Evolutionary conservation across 352 stramenopile genomes (phyloP).

Genomic region (Peronospora belbahrii): DNA sequence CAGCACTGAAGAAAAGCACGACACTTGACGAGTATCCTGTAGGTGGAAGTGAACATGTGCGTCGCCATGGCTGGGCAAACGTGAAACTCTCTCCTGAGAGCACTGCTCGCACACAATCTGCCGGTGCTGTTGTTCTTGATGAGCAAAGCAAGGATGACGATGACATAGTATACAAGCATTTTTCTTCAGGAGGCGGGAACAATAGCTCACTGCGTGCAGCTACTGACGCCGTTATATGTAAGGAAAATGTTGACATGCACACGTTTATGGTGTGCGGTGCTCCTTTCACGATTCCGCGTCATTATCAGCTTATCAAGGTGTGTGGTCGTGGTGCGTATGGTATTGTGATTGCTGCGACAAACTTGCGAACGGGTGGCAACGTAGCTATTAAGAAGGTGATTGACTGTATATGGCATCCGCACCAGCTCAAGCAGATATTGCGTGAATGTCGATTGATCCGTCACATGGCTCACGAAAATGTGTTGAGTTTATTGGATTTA

Average conservation of each 20-base stretch:
- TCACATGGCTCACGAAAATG: constrained; percentile 81
- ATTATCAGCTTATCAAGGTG: constrained; percentile 87
- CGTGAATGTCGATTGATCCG: constrained; percentile 80
- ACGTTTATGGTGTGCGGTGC: constrained; percentile 87
- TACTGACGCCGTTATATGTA: constrained; percentile 61
- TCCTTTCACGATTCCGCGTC: constrained; percentile 74
- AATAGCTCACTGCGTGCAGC: constrained; percentile 16
- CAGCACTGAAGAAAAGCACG: constrained; percentile 24
- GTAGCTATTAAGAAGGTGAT: constrained; percentile 90
- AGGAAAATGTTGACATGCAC: constrained; percentile 84
- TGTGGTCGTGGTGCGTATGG: constrained; percentile 83
- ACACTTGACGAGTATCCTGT: constrained; percentile 34
- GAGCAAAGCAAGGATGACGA: constrained; percentile 21
- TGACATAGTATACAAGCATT: constrained; percentile 33
- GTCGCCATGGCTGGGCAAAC: constrained; percentile 70
- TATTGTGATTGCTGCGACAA: constrained; percentile 85
- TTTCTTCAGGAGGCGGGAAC: constrained; percentile 20
- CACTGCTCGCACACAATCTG: constrained; percentile 43
- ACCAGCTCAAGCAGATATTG: constrained; percentile 86
- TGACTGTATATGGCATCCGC: constrained; percentile 85
- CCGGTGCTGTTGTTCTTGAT: constrained; percentile 34
- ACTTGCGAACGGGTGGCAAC: constrained; percentile 72
- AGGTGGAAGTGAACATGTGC: constrained; percentile 23
- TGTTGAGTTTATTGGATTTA: constrained; percentile 78
- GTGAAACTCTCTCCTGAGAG: constrained; percentile 70